These are phyloP conservation scores for Pichia sp. DNA, from an alignment of 1,139 yeast genomes.

Conservation along the genomic window DNA sequence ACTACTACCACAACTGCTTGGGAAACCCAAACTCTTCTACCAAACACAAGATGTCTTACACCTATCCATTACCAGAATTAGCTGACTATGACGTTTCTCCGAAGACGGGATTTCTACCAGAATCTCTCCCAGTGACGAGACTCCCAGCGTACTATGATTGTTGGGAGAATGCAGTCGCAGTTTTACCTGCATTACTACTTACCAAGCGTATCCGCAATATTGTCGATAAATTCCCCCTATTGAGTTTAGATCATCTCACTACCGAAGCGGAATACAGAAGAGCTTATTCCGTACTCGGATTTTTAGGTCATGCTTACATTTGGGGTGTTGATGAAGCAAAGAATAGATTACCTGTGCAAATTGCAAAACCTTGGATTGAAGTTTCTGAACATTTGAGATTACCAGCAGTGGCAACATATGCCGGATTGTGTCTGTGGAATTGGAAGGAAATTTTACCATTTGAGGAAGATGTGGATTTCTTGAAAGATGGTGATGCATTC, in stretches of 20 bases:
- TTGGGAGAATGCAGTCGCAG: conserved; percentile 68
- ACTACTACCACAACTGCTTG: too few species aligned
- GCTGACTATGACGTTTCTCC: conserved; percentile 66
- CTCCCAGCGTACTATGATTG: conserved; percentile 58
- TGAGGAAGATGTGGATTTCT: conserved; percentile 10
- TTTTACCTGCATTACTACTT: conserved; percentile 66
- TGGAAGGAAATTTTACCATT: conserved; percentile 57
- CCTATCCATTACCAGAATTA: conserved; percentile 34
- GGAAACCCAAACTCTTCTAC: too few species aligned
- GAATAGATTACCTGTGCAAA: conserved; percentile 57
- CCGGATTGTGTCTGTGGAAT: conserved; percentile 86
- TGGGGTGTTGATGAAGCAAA: conserved; percentile 67
- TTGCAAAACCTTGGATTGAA: conserved; percentile 63
- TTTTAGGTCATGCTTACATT: conserved; percentile 79
- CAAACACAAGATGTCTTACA: conserved; percentile 21
- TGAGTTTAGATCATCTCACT: conserved; percentile 39
- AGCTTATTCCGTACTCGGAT: conserved; percentile 73
- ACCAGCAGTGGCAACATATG: conserved; percentile 85
- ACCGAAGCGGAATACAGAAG: conserved; percentile 54
- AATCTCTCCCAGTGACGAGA: conserved; percentile 49
- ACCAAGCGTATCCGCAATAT: conserved; percentile 52
- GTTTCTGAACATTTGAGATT: conserved; percentile 56
- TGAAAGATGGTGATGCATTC: conserved; percentile 36
- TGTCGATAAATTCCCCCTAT: conserved; percentile 54
- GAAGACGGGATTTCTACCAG: conserved; percentile 72